These are phyloP conservation scores for Phanerochaete carnosa DNA, from an alignment of 768 basidiomycete genomes.

Conservation along the genomic window DNA sequence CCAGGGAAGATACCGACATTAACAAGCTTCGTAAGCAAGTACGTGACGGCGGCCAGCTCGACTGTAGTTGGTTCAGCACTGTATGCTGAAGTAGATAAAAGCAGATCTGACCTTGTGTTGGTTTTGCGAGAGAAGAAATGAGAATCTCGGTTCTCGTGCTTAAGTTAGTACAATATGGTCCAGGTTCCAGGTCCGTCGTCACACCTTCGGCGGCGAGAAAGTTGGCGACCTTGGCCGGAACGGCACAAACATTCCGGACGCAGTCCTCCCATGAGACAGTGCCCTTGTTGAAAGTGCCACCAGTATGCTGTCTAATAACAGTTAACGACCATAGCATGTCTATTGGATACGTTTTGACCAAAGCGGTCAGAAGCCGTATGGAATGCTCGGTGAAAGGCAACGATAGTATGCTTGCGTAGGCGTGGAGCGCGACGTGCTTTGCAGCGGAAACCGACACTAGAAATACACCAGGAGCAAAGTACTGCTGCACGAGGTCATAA, in stretches of 20 bases:
- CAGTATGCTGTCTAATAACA: conserved; percentile 28
- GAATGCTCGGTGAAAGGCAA: conserved; percentile 46
- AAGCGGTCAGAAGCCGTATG: conserved; percentile 48
- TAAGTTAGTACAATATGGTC: conserved; percentile 51
- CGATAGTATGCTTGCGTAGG: conserved; percentile 65
- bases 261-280: conserved; percentile 71
- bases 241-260: conserved; percentile 55
- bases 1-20: conserved; percentile 65
- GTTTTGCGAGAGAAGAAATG: conserved; percentile 38
- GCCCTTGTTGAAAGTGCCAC: conserved; percentile 21
- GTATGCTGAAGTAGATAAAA: conserved; percentile 2
- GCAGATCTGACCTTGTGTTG: conserved; percentile 38
- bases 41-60: conserved; percentile 40
- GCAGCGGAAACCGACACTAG: conserved; percentile 47
- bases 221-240: conserved; percentile 83
- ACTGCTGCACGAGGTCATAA: conserved; percentile 52
- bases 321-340: conserved; percentile 60
- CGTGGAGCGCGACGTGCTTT: conserved; percentile 50
- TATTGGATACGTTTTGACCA: conserved; percentile 63
- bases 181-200: conserved; percentile 45
- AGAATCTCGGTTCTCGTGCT: conserved; percentile 51
- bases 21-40: conserved; percentile 63
- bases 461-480: conserved; percentile 70
- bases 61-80: conserved; percentile 25
- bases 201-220: conserved; percentile 40